Conservation (phyloP, 768 basidiomycete species). For the Lyophyllum atratum region DNA sequence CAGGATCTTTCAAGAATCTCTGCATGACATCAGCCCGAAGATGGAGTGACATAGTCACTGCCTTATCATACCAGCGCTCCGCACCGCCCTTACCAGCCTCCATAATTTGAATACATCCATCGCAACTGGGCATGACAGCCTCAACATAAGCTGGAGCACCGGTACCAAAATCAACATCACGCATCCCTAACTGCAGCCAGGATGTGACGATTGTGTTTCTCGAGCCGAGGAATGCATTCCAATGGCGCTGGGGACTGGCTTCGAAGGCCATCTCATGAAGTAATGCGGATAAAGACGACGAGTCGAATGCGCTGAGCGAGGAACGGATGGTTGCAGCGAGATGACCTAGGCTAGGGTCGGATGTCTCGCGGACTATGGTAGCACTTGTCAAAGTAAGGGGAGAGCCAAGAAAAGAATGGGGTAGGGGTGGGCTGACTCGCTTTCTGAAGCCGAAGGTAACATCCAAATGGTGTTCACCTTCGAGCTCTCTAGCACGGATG, state of each 20-base stretch:
- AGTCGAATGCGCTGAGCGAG: slow-evolving; percentile 24
- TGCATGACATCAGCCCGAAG: slow-evolving; percentile 22
- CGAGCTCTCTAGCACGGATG: slow-evolving; percentile 27
- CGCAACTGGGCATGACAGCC: slow-evolving; percentile 32
- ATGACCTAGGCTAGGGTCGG: slow-evolving; percentile 11
- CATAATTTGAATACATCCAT: slow-evolving; percentile 35
- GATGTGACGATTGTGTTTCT: slow-evolving; percentile 34
- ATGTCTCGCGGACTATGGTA: slow-evolving; percentile 9
- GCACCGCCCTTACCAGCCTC: slow-evolving; percentile 15
- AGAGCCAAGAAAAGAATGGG: slow-evolving; percentile 31
- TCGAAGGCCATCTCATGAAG: slow-evolving; percentile 36
- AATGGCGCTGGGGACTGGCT: slow-evolving; percentile 28
- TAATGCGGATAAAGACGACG: slow-evolving; percentile 26
- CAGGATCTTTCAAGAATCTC: slow-evolving; percentile 24
- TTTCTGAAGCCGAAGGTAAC: slow-evolving; percentile 25
- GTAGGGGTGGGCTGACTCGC: slow-evolving; percentile 24
- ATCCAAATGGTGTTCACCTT: slow-evolving; percentile 20
- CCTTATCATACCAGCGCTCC: slow-evolving; percentile 23
- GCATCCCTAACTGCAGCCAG: slow-evolving; percentile 32
- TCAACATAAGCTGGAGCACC: slow-evolving; percentile 29
- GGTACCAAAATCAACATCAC: slow-evolving; percentile 34
- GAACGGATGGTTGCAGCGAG: slow-evolving; percentile 30
- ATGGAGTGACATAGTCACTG: slow-evolving; percentile 25
- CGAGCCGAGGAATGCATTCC: slow-evolving; percentile 35
- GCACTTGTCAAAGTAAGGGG: slow-evolving; percentile 31